A percentile compares a stretch with the other conserved stretches of the same genome.
Conservation (phyloP, 371 early-diverging fungal species). For the Synchytrium microbalum region DNA sequence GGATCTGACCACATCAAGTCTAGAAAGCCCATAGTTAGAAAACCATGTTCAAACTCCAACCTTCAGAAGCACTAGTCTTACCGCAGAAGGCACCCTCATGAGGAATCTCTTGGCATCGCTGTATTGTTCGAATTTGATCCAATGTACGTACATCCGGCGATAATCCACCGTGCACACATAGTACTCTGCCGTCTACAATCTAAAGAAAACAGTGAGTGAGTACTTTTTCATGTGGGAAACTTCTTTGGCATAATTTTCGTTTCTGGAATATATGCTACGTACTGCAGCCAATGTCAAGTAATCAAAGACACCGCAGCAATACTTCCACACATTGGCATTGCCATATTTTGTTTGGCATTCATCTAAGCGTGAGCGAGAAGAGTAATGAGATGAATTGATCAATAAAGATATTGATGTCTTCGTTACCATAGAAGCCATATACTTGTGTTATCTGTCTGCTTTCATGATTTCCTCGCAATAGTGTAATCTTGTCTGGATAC, state of each 20-base stretch:
- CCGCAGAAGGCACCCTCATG: slow-evolving; percentile 98
- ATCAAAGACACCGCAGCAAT: slow-evolving; percentile 98
- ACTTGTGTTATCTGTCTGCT: slow-evolving; percentile 97
- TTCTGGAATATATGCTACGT: too few relatives aligned
- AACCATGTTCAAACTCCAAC: slow-evolving; percentile 5
- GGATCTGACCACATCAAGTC: slow-evolving; percentile 99
- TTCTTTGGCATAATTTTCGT: not conserved
- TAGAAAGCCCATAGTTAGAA: slow-evolving; percentile 23
- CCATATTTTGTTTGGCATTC: slow-evolving; percentile 97
- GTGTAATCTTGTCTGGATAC: slow-evolving; percentile 94
- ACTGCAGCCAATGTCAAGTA: slow-evolving; percentile 96
- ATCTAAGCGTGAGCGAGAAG: slow-evolving; percentile 38
- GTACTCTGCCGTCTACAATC: slow-evolving; percentile 84
- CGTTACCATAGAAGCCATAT: slow-evolving; percentile 94
- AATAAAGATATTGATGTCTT: slow-evolving; percentile 12
- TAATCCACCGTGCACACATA: slow-evolving; percentile 99
- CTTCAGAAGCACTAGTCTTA: slow-evolving; percentile 1
- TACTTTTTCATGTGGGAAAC: not conserved
- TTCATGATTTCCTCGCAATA: slow-evolving; percentile 99
- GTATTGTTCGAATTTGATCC: slow-evolving; percentile 95
- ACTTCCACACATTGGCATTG: slow-evolving; percentile 97
- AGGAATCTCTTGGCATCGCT: slow-evolving; percentile 97
- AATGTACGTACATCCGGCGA: slow-evolving; percentile 95
- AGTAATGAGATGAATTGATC: not conserved
- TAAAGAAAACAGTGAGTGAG: slow-evolving; percentile 18